Percentiles rank a stretch among this genome's conserved stretches.
Evolutionary conservation across 2,329 filamentous ascomycete genomes (phyloP).

Genomic region (Bipolaris oryzae): DNA sequence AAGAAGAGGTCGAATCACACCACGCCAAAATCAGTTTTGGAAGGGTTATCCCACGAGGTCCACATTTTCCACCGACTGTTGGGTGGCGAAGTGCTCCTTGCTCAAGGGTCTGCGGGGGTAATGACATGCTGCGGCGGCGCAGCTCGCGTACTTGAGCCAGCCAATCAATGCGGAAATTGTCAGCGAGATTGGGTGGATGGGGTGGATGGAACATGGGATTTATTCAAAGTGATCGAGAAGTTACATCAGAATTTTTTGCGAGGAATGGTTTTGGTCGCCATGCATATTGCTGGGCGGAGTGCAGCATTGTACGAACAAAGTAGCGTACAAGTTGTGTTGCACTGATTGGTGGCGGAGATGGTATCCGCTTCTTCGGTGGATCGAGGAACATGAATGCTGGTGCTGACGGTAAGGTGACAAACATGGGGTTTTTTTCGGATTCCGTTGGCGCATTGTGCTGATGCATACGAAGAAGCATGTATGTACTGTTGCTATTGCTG

Average conservation of each 20-base stretch:
- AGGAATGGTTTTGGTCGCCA: background rate
- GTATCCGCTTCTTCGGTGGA: background rate
- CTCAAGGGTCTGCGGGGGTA: background rate
- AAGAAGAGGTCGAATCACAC: background rate
- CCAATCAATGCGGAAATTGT: background rate
- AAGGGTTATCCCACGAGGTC: background rate
- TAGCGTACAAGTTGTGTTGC: background rate
- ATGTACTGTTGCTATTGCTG: too few species aligned
- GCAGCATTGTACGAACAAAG: background rate
- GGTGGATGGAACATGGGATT: background rate
- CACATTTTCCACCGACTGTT: background rate
- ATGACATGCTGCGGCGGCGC: slow-evolving; percentile 3
- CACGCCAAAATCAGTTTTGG: background rate
- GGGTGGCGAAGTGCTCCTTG: slow-evolving; percentile 6
- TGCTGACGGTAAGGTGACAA: background rate
- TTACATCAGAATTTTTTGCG: background rate
- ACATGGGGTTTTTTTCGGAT: too few species aligned
- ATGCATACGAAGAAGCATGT: too few species aligned
- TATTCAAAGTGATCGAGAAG: background rate
- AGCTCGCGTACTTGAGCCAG: slow-evolving; percentile 2
- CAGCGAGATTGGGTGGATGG: too few species aligned
- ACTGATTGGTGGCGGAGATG: background rate
- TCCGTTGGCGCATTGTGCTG: too few species aligned
- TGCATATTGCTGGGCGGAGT: background rate
- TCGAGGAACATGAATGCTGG: background rate